phyloP scores from a whole-genome alignment of 805 yeast species.

The Starmera caribaea region DNA sequence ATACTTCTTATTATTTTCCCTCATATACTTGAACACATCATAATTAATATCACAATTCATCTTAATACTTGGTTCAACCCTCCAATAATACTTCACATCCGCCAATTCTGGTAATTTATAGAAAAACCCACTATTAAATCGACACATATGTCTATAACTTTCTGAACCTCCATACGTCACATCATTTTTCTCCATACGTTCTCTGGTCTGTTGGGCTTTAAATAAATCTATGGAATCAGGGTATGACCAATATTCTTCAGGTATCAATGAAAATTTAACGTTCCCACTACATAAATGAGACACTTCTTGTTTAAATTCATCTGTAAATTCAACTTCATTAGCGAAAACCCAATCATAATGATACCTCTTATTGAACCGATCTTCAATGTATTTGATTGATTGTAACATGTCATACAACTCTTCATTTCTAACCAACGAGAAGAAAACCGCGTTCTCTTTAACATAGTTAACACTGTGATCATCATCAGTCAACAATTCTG shows the following conservation, averaged over 20 bases:
- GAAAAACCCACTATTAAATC: slow-evolving; percentile 43
- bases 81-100: slow-evolving; percentile 64
- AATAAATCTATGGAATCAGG: slow-evolving; percentile 52
- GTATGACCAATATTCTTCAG: slow-evolving; percentile 53
- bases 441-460: slow-evolving; percentile 53
- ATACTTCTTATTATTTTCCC: slow-evolving; percentile 42
- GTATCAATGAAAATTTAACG: slow-evolving; percentile 51
- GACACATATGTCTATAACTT: slow-evolving; percentile 62
- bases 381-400: slow-evolving; percentile 55
- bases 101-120: slow-evolving; percentile 47
- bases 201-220: slow-evolving; percentile 33
- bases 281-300: slow-evolving; percentile 42
- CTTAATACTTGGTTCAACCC: slow-evolving; percentile 64
- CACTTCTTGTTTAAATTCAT: slow-evolving; percentile 39
- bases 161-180: slow-evolving; percentile 51
- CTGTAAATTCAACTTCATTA: slow-evolving; percentile 54
- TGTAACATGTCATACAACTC: slow-evolving; percentile 49
- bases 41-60: slow-evolving; percentile 51
- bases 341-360: slow-evolving; percentile 73
- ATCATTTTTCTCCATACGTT: slow-evolving; percentile 29
- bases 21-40: slow-evolving; percentile 55
- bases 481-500: slow-evolving; percentile 1
- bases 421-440: slow-evolving; percentile 59
- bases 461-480: slow-evolving; percentile 19
- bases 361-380: slow-evolving; percentile 49